Base-by-base conservation (phyloP, 208 protist species). In the Leptomonas pyrrhocoris region DNA sequence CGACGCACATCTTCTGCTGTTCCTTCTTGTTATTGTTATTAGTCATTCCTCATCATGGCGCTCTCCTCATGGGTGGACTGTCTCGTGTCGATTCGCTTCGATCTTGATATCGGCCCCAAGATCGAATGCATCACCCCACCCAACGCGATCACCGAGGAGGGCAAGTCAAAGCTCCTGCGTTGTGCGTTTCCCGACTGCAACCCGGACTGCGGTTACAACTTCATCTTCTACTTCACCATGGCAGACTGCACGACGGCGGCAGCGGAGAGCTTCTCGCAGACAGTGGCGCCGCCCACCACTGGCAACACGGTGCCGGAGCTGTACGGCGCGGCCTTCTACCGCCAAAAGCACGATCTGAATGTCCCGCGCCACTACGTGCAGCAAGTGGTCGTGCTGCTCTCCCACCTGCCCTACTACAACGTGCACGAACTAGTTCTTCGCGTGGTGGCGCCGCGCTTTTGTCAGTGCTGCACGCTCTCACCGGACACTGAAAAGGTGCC, bases 171-270 rank as follows among this genome's bases (percentile, higher is more conserved):
- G 27, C 31, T 94, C 8, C 68, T 90, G 19, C 82, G 80, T 46
- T 69, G 59, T 36, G 88, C 88, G 21, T 96, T 96, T 65, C 91
- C 91, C 16, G 91, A 96, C 70, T 92, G 86, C 80, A 96, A 94
- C 77, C 81, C 85, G 1, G 82, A 94, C 56, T 83, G 80, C 57
- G 84, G 66, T n/a, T 86, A 94, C 73, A 87, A 96, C 66, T 91
- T 93, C 49, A 93, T 96, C 64, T 96, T 92, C 58, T 87, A 83
- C 61, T 94, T 96, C 80, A 84, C 73, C 12, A 83, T 94, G 66
- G 79, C 73, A 18, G 87, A 93, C 63, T 84, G 77, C 73, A 86
- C 84, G 38, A 70, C 71, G 28, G 54, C 48, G 16, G 64, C 71
- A 21, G 61, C 53, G 40, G 55, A 68, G 56, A 69, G 43, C 38